Evolutionary conservation across 2,329 filamentous ascomycete species (phyloP), one percentile per base, ranked within the genome.

Genomic region (Monosporascus ibericus): DNA sequence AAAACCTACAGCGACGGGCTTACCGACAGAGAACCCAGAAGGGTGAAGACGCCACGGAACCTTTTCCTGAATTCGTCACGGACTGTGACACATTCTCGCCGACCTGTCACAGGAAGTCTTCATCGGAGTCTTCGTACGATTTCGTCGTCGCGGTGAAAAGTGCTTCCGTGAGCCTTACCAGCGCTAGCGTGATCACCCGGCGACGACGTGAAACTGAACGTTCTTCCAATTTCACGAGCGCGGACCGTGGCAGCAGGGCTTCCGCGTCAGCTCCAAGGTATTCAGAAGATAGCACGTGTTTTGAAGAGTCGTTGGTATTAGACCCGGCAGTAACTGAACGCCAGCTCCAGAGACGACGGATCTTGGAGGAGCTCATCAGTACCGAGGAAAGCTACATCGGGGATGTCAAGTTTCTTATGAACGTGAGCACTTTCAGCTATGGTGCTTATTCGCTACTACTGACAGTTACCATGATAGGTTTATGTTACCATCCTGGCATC

Each of bases 361-460:
- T 95, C 39, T 71, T 97, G 37, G 88, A 94, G 65, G 94, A 97
- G 70, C 75, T 97, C 48, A 83, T 96, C 55, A 80, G 74, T 52
- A 95, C 92, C 0, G 94, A 97, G 68, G 88, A 94, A 66, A 84
- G 86, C 63, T 97, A 97, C 66, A 85, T 97, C 61, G 83, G 86
- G 17, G 92, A 96, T 63, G 71, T 97, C 53, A 90, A 90, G 61
- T 90, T 94, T 58, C 75, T 97, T 54, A 87, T 88, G 66, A 91
- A 95, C 70, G 92, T 92, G 73, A 65, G 83, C 63, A 40, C 15
- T 8, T 11, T 36, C 3, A 9, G 24, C 11, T 22, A 6, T 18
- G 47, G 5, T 38, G 9, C 20, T 37, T 18, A 18, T 7, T 44
- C 7, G 18, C 48, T 34, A 34, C n/a, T 25, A 49, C 53, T 57